Base-by-base conservation (phyloP, 1,284 basidiomycete species). In the Sporisorium iseilematis-ciliati region DNA sequence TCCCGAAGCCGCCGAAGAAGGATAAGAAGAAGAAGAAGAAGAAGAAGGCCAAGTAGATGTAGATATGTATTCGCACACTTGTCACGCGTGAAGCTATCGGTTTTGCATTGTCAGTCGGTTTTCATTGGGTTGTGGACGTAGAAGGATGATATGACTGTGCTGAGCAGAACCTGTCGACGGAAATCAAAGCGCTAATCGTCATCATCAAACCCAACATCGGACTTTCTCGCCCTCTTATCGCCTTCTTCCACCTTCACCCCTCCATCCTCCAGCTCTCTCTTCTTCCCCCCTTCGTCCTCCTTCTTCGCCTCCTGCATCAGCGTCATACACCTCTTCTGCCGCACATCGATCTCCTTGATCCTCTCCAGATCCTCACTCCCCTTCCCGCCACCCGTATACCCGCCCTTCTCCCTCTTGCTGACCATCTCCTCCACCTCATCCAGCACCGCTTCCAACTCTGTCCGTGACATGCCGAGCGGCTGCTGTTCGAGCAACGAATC, bases 371-470 rank as follows among this genome's bases (percentile, higher is more conserved):
- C 75, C 8, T 68, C 65, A 0, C 43, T 21, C 1, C 70, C 69
- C 20, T 68, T 69, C 11, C 66, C 64, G 16, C 50, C 23, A 7
- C 65, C 65, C 7, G 71, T 67, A 26, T 64, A 63, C 1, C 70
- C 75, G 18, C 70, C 57, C 18, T 35, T 38, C 55, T 73, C 68
- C 12, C 62, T 26, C 16, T 16, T 16, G 3, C 26, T 48, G 60
- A 74, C 57, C 2, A 78, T 20, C 12, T 40, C 49, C n/a, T 70
- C 64, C 10, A 78, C 72, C 42, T 57, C 52, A 21, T 75, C 88
- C 42, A 97, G 88, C 81, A 91, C 90, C 62, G 87, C 87, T 74
- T 92, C 89, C 23, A 95, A 89, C 31, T 91, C 89, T 3, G 88
- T 82, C 59, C 88, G 89, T 1, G 91, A 90, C 79, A 75, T 70